These are phyloP conservation scores for Trypanosoma vivax DNA, from an alignment of 208 protist genomes.

Conservation along the genomic window DNA sequence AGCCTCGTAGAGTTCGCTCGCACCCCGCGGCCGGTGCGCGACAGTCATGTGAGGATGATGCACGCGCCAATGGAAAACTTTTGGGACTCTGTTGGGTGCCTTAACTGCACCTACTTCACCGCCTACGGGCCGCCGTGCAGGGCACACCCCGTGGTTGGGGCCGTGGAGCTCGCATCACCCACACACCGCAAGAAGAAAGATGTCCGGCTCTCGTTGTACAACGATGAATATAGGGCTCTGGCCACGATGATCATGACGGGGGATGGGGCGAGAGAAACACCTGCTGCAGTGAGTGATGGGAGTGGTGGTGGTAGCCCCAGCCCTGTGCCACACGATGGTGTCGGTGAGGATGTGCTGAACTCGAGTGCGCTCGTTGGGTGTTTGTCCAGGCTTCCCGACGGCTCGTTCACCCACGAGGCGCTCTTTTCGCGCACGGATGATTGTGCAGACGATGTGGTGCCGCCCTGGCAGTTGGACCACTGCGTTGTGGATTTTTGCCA, in stretches of 20 bases:
- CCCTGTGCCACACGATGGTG: background rate
- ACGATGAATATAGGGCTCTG: constrained; percentile 33
- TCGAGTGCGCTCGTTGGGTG: background rate
- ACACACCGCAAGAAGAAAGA: constrained; percentile 53
- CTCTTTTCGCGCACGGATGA: background rate
- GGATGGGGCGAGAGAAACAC: background rate
- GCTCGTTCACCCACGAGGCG: constrained; percentile 1
- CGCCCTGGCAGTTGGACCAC: constrained; percentile 54
- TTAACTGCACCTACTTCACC: constrained; percentile 73
- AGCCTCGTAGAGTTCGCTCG: constrained; percentile 73
- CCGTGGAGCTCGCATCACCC: constrained; percentile 56
- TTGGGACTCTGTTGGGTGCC: constrained; percentile 55
- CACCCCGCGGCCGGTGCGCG: constrained; percentile 43
- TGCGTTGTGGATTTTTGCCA: constrained; percentile 39
- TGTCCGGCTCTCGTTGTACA: constrained; percentile 67
- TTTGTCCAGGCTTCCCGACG: constrained; percentile 6
- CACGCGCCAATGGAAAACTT: constrained; percentile 56
- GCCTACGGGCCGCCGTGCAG: constrained; percentile 15
- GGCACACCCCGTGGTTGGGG: constrained; percentile 50
- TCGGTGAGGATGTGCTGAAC: background rate
- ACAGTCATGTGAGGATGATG: constrained; percentile 36
- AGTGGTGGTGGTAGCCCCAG: background rate
- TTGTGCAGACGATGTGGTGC: constrained; percentile 22
- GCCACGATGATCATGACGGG: constrained; percentile 68
- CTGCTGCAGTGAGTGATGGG: background rate